Percentiles rank a stretch among this genome's conserved stretches.
These are phyloP conservation scores for Sisymbrium irio DNA, from an alignment of 345 rosid genomes.

Conservation along the genomic window DNA sequence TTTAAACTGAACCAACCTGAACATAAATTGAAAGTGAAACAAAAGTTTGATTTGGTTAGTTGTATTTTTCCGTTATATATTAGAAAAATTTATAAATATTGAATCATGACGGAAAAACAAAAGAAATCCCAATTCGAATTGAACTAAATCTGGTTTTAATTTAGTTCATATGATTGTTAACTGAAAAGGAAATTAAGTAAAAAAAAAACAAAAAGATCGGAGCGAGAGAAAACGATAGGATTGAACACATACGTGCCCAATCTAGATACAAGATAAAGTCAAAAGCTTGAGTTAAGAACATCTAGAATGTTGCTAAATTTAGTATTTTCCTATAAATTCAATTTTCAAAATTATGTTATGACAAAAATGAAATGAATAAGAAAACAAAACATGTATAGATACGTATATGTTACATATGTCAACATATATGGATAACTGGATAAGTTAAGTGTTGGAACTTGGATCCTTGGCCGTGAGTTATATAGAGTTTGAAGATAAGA, in stretches of 20 bases:
- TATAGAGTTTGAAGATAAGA: conserved; percentile 14
- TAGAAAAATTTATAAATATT: not conserved
- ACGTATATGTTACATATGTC: not conserved
- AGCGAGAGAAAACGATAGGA: not conserved
- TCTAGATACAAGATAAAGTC: conserved; percentile 14
- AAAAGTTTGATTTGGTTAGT: not conserved
- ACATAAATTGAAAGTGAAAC: not conserved
- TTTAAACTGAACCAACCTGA: not conserved
- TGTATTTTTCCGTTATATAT: not conserved
- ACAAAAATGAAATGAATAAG: not conserved
- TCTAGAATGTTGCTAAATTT: not conserved
- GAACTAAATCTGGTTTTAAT: not conserved
- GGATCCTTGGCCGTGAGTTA: conserved; percentile 3
- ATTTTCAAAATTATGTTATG: not conserved
- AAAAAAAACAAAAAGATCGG: not conserved
- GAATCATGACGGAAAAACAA: not conserved
- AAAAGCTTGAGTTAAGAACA: conserved; percentile 13
- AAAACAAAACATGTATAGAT: not conserved
- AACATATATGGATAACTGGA: not conserved
- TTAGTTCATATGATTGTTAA: not conserved
- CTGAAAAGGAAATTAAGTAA: not conserved
- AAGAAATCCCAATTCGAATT: not conserved
- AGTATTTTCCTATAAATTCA: not conserved
- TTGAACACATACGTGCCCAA: conserved; percentile 1
- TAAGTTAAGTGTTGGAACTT: conserved; percentile 16